phyloP scores from a whole-genome alignment of 768 basidiomycete species.

The Kwoniella dendrophila region DNA sequence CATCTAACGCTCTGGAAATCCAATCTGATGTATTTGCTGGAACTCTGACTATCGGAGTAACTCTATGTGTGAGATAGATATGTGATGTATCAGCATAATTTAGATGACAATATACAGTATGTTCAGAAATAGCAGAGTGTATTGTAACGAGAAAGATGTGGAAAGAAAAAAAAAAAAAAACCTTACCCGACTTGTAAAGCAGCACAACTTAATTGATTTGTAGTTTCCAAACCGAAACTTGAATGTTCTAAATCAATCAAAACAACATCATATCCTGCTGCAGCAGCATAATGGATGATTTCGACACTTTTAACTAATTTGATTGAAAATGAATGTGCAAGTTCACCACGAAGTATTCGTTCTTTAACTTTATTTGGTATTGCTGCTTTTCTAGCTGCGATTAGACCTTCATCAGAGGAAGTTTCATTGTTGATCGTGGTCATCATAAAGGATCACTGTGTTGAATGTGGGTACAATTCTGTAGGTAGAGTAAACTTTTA shows the following conservation, averaged over 20 bases:
- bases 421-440: neutral
- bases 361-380: constrained; percentile 28
- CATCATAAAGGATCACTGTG: neutral
- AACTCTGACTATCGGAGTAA: constrained; percentile 44
- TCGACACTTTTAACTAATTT: constrained; percentile 34
- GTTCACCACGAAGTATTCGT: constrained; percentile 11
- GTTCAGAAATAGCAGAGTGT: too few relatives aligned
- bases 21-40: constrained; percentile 47
- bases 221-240: constrained; percentile 34
- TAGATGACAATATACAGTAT: too few relatives aligned
- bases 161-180: too few relatives aligned
- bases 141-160: too few relatives aligned
- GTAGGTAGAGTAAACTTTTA: too few relatives aligned
- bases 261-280: constrained; percentile 39
- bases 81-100: too few relatives aligned
- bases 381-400: constrained; percentile 15
- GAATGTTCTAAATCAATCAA: constrained; percentile 48
- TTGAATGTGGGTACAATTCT: too few relatives aligned
- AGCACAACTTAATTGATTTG: constrained; percentile 30
- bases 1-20: constrained; percentile 47
- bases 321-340: constrained; percentile 41
- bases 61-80: too few relatives aligned
- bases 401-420: constrained; percentile 1
- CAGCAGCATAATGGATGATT: constrained; percentile 35
- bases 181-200: constrained; percentile 37